A percentile compares a stretch with the other conserved stretches of the same genome.
These are phyloP conservation scores for Pezicula neosporulosa DNA, from an alignment of 2,329 filamentous ascomycete genomes.

Conservation along the genomic window DNA sequence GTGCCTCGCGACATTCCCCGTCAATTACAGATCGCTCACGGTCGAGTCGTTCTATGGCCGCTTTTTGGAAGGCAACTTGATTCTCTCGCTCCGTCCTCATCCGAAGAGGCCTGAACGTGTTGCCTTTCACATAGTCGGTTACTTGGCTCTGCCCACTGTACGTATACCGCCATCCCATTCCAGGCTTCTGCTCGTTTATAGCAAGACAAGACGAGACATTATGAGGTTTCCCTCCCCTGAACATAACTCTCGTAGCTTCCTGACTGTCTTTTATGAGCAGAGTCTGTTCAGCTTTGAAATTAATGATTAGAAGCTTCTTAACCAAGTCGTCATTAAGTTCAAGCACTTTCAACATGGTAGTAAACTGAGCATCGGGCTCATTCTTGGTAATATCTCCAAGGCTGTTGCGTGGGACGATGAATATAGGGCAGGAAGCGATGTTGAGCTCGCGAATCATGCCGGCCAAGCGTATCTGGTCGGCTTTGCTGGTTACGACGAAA, in stretches of 20 bases:
- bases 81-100: conserved; percentile 76
- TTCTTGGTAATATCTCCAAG: conserved; percentile 56
- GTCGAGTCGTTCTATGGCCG: conserved; percentile 50
- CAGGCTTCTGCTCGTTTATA: conserved; percentile 57
- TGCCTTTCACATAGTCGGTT: conserved; percentile 42
- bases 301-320: conserved; percentile 79
- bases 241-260: conserved; percentile 68
- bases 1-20: conserved; percentile 27
- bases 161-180: conserved; percentile 58
- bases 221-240: conserved; percentile 50
- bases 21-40: conserved; percentile 49
- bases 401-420: conserved; percentile 56
- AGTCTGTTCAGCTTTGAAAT: conserved; percentile 77
- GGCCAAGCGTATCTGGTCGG: conserved; percentile 68
- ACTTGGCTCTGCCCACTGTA: conserved; percentile 40
- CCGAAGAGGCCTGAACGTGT: conserved; percentile 43
- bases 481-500: conserved; percentile 78
- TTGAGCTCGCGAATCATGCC: conserved; percentile 58
- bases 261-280: conserved; percentile 68
- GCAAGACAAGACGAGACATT: conserved; percentile 75
- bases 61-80: conserved; percentile 54
- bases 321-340: conserved; percentile 79
- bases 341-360: conserved; percentile 77
- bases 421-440: conserved; percentile 48
- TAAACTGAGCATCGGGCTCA: conserved; percentile 69